Conservation (phyloP, 257 asterid genomes). For the Lavandula angustifolia region DNA sequence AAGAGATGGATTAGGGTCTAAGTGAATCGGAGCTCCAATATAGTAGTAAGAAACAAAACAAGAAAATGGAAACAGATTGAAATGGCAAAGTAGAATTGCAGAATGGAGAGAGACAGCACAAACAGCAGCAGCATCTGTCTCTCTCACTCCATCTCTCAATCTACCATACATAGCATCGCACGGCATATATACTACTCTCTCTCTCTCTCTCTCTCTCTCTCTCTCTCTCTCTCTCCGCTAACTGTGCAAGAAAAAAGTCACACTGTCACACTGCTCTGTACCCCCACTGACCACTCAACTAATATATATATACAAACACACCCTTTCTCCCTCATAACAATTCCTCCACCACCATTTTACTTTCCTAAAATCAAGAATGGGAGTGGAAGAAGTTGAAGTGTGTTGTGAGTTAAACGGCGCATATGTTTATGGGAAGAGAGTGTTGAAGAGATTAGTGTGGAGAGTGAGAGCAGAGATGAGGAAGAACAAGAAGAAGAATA, state of each 20-base stretch:
- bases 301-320: conserved; percentile 11
- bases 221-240: not conserved
- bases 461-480: conserved; percentile 31
- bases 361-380: conserved; percentile 20
- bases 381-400: conserved; percentile 14
- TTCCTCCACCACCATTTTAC: not conserved
- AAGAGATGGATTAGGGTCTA: too few relatives aligned
- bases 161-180: conserved; percentile 1
- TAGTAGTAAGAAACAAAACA: not conserved
- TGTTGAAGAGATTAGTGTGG: conserved; percentile 28
- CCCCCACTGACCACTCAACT: conserved; percentile 14
- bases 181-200: not conserved
- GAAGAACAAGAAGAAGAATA: conserved; percentile 16
- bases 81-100: conserved; percentile 26
- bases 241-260: conserved; percentile 23
- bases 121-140: conserved; percentile 26
- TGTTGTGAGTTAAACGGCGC: conserved; percentile 19
- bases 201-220: not conserved
- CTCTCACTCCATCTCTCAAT: conserved; percentile 28
- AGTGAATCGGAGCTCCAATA: not conserved
- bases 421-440: conserved; percentile 14
- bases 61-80: not conserved
- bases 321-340: not conserved
- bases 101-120: conserved; percentile 33
- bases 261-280: conserved; percentile 18